These are phyloP conservation scores for Scleromitrula shiraiana DNA, from an alignment of 2,329 filamentous ascomycete species.

Conservation along the genomic window DNA sequence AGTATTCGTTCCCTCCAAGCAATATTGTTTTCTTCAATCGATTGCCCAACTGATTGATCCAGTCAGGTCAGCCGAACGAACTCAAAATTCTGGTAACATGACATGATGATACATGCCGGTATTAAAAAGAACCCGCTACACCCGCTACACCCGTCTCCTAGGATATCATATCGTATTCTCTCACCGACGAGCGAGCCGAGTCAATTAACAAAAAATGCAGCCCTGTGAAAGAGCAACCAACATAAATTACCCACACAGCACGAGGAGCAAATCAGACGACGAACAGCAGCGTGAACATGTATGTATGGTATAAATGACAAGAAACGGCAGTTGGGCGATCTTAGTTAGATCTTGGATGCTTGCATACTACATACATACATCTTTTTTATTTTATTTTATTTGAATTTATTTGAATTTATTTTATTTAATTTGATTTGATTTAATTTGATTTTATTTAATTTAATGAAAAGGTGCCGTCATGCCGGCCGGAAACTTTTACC, in stretches of 20 bases:
- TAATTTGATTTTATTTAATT: too few relatives aligned
- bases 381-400: too few relatives aligned
- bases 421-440: too few relatives aligned
- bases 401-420: too few relatives aligned
- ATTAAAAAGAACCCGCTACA: too few relatives aligned
- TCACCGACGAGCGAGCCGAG: too few relatives aligned
- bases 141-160: too few relatives aligned
- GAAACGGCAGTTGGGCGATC: conserved; percentile 9
- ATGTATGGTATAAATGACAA: conserved; percentile 1
- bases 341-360: conserved; percentile 10
- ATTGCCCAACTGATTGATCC: not conserved
- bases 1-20: too few relatives aligned
- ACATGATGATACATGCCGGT: not conserved
- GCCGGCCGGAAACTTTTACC: conserved; percentile 11
- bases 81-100: not conserved
- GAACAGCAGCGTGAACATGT: not conserved
- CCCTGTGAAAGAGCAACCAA: conserved; percentile 1
- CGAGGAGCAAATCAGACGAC: conserved; percentile 8
- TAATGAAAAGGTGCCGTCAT: too few relatives aligned
- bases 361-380: too few relatives aligned
- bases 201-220: conserved; percentile 2
- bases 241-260: conserved; percentile 1
- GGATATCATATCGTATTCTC: too few relatives aligned
- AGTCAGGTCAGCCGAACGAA: not conserved
- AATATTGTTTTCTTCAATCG: too few relatives aligned